A percentile compares a stretch with the other conserved stretches of the same genome.
phyloP scores from a whole-genome alignment of 148 eudicot species.

The Rhododendron molle region DNA sequence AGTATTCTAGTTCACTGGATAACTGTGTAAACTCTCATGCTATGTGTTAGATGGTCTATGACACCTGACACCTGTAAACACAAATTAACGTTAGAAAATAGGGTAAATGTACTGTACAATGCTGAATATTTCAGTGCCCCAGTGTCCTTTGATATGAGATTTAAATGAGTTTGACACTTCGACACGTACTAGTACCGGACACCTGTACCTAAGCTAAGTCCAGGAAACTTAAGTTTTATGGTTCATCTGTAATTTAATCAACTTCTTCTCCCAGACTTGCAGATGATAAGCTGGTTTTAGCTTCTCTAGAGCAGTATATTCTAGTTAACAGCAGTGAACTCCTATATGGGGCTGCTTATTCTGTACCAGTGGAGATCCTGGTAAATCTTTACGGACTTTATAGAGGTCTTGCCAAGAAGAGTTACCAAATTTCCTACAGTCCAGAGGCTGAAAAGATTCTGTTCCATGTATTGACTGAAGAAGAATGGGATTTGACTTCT shows the following conservation, averaged over 20 bases:
- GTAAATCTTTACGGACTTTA: constrained; percentile 72
- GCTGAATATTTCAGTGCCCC: not conserved
- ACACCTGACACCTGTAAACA: not conserved
- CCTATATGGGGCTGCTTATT: constrained; percentile 33
- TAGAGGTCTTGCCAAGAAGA: constrained; percentile 58
- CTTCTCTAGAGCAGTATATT: constrained; percentile 93
- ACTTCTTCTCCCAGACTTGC: constrained; percentile 49
- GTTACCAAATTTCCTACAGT: constrained; percentile 68
- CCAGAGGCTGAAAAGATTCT: constrained; percentile 79
- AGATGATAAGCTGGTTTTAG: constrained; percentile 73
- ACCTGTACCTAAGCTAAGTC: not conserved
- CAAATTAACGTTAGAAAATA: not conserved
- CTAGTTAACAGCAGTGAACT: constrained; percentile 55
- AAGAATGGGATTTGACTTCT: constrained; percentile 61
- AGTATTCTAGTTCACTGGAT: not conserved
- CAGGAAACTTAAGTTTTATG: not conserved
- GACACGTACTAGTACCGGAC: not conserved
- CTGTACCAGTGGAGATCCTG: constrained; percentile 32
- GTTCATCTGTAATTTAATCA: not conserved
- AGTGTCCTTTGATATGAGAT: not conserved
- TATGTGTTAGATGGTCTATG: not conserved
- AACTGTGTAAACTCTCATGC: not conserved
- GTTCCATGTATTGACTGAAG: constrained; percentile 55
- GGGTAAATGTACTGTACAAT: not conserved
- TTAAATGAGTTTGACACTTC: not conserved